These are phyloP conservation scores for Syncephalastrum sp. DNA, from an alignment of 371 early-diverging fungal genomes.

Conservation along the genomic window DNA sequence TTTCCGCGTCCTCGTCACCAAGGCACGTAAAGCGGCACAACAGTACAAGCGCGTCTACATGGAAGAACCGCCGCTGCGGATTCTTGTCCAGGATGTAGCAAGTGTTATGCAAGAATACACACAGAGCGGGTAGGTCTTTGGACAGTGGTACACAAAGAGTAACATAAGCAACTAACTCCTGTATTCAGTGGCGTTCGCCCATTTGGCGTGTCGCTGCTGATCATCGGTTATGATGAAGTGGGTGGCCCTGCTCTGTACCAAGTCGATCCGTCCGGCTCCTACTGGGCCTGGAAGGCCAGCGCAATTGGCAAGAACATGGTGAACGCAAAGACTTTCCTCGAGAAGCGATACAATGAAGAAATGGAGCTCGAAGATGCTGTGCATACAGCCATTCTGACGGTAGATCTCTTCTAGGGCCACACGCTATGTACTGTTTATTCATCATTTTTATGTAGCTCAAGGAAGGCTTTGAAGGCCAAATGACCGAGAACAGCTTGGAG, in stretches of 20 bases:
- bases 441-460: constrained; percentile 64
- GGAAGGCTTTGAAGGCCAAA: constrained; percentile 96
- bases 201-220: constrained; percentile 97
- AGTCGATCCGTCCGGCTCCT: constrained; percentile 98
- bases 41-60: constrained; percentile 90
- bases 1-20: constrained; percentile 91
- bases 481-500: constrained; percentile 92
- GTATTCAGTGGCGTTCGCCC: constrained; percentile 93
- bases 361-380: constrained; percentile 98
- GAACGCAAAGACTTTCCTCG: constrained; percentile 97
- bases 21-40: constrained; percentile 96
- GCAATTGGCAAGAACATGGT: constrained; percentile 99
- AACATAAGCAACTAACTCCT: background rate
- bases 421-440: background rate
- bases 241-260: constrained; percentile 93
- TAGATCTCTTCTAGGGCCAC: constrained; percentile 13
- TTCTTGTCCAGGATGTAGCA: constrained; percentile 95
- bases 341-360: constrained; percentile 92
- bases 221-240: constrained; percentile 92
- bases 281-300: constrained; percentile 97
- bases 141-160: too few species aligned
- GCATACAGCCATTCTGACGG: constrained; percentile 95
- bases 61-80: constrained; percentile 92
- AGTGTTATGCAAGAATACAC: constrained; percentile 98
- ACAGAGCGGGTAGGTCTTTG: constrained; percentile 84